Evolutionary conservation across 1,284 basidiomycete species (phyloP).

Genomic region (Ceratobasidium sp.): DNA sequence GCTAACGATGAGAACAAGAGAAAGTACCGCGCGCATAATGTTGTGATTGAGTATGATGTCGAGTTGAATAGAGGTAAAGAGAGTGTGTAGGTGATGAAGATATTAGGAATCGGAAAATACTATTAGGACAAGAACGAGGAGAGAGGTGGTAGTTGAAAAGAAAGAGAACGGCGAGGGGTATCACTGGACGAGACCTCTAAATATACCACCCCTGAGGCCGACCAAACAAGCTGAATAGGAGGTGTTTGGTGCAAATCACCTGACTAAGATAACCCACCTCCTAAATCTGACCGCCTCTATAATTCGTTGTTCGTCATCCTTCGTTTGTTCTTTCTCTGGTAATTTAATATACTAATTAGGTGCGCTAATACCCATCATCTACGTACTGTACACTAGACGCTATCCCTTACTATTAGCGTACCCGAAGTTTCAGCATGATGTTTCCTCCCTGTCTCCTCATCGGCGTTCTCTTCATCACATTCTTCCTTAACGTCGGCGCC

Average conservation of each 20-base stretch:
- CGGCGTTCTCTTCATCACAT: neutral
- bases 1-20: slow-evolving; percentile 26
- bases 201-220: slow-evolving; percentile 12
- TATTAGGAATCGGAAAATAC: neutral
- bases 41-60: neutral
- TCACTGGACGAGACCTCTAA: neutral
- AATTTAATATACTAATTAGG: neutral
- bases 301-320: neutral
- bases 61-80: slow-evolving; percentile 18
- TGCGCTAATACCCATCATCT: neutral
- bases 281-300: neutral
- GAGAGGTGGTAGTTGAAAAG: slow-evolving; percentile 25
- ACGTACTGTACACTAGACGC: too few species aligned
- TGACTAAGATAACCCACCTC: slow-evolving; percentile 15
- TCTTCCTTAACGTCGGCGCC: neutral
- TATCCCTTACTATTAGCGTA: neutral
- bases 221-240: slow-evolving; percentile 42
- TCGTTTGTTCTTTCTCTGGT: neutral
- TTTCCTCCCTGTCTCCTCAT: neutral
- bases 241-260: slow-evolving; percentile 22
- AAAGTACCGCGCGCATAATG: slow-evolving; percentile 28
- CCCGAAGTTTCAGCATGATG: neutral
- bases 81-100: too few species aligned
- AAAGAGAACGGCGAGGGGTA: slow-evolving; percentile 8
- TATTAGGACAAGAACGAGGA: neutral